Base-by-base conservation (phyloP, 108 stramenopile genomes). In the Cyclotella atomus region DNA sequence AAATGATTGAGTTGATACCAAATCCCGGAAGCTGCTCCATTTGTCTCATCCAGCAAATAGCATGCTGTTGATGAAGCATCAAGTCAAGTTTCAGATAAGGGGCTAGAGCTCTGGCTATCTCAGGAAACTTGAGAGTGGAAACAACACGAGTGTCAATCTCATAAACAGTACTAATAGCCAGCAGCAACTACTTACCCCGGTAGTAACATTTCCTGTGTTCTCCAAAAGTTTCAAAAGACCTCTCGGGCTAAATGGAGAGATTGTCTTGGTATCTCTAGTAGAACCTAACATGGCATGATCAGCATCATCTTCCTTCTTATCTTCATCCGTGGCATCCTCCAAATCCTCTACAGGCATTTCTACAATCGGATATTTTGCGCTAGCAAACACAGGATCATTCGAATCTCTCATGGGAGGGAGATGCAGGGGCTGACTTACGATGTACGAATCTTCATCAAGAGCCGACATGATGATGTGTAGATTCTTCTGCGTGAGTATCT, bases 41-140 rank as follows among this genome's bases (percentile, higher is more conserved):
- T 53, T 89, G 79, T 28, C 76, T 68, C 94, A 95, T 95, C 91
- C 91, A 95, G 57, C 81, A 89, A 20, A 89, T 24, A 34, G 79
- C 89, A 54, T 87, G 84, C 15, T 73, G 61, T 70, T 95, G 94
- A 76, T 91, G 92, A 15, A 82, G 68, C 69, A 89, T 65, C 49
- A 94, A 69, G 17, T 77, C 50, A 10, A 90, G 77, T 38, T 36
- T 52, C 0, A 91, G 70, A 7, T 60, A 79, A 15, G 38, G 46
- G 3, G 71, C 77, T 41, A 81, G 44, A 6, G 56, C 33, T 15
- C 23, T 27, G 1, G 19, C 35, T 38, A 76, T 68, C 16, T 57
- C 56, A 16, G 32, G 33, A 65, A 65, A 76, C 17, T 70, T n/a
- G n/a, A n/a, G n/a, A n/a, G n/a, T n/a, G n/a, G n/a, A n/a, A n/a